Evolutionary conservation across 148 eudicot genomes (phyloP).

Genomic region (Vaccinium myrtillus): DNA sequence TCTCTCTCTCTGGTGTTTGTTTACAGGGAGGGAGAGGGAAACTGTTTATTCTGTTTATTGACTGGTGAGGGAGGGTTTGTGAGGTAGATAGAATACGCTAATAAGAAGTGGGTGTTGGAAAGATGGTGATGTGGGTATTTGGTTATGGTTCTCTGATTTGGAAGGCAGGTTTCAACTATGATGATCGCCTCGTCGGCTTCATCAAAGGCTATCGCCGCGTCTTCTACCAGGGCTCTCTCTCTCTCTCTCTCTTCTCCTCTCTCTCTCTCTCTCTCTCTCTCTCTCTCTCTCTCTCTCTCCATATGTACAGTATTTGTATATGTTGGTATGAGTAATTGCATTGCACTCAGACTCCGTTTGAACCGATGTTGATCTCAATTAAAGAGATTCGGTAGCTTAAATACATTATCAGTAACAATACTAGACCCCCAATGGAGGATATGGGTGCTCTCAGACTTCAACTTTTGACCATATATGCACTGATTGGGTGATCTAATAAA

Average conservation of each 20-base stretch:
- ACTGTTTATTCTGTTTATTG: not conserved
- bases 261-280: conserved; percentile 1
- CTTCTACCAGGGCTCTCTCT: conserved; percentile 69
- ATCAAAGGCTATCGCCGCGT: conserved; percentile 87
- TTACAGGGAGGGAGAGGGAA: not conserved
- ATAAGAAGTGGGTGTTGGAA: not conserved
- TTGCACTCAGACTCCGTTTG: not conserved
- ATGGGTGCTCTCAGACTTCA: not conserved
- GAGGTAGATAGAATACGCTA: not conserved
- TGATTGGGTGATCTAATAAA: not conserved
- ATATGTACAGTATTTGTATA: not conserved
- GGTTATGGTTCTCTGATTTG: conserved; percentile 95
- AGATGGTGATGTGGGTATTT: conserved; percentile 91
- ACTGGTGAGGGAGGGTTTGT: not conserved
- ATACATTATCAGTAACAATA: too few relatives aligned
- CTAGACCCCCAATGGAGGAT: not conserved
- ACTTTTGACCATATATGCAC: not conserved
- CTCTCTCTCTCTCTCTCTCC: not conserved
- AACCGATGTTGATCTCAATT: not conserved
- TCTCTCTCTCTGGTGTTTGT: not conserved
- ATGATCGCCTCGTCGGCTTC: conserved; percentile 79
- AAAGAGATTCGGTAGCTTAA: not conserved
- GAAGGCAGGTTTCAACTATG: conserved; percentile 87
- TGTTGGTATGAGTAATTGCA: not conserved
- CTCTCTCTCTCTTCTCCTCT: not conserved